Base-by-base conservation (phyloP, 148 eudicot genomes). In the Rhododendron henanense region DNA sequence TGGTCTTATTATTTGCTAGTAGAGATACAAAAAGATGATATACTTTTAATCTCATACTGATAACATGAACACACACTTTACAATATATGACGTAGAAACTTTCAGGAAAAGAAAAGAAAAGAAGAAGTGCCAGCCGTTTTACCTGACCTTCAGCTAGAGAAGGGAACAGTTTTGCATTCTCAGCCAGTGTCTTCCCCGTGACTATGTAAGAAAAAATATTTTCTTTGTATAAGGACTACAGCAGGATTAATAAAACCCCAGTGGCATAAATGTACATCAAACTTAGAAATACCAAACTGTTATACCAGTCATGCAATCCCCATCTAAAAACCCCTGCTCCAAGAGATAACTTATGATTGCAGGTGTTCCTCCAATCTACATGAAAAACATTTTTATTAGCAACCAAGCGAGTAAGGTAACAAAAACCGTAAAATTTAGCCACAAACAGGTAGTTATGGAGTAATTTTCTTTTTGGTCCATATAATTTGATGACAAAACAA, bases 71-170 rank as follows among this genome's bases (percentile, higher is more conserved):
- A 44, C 41, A 41, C 2, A 63, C 55, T 35, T 59, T 18, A 25
- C 48, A 35, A 2, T 25, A 74, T 37, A 76, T 61, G 48, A 21
- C 81, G 41, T 48, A 79, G 18, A 47, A 31, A 59, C 6, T 3
- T 47, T 11, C 28, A 31, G 10, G 53, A 53, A 83, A 21, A 9
- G 13, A 41, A 41, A 76, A 41, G 73, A 28, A 14, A 19, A 25
- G 19, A 69, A 63, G 37, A 83, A 75, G 85, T 35, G 15, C 41
- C 18, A 78, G 79, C 55, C 74, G 16, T 45, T 89, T 76, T 92
- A 95, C 99, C 99, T 96, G 99, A 37, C 97, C 97, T 90, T 96
- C 99, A 83, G 98, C 87, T 87, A 96, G 81, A 85, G 98, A 78
- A 53, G 98, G 97, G 87, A 93, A 95, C 69, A 93, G 91, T 88